A percentile compares a stretch with the other conserved stretches of the same genome.
Conservation (phyloP, 2,329 filamentous ascomycete species). For the Xylariomycetidae sp. region DNA sequence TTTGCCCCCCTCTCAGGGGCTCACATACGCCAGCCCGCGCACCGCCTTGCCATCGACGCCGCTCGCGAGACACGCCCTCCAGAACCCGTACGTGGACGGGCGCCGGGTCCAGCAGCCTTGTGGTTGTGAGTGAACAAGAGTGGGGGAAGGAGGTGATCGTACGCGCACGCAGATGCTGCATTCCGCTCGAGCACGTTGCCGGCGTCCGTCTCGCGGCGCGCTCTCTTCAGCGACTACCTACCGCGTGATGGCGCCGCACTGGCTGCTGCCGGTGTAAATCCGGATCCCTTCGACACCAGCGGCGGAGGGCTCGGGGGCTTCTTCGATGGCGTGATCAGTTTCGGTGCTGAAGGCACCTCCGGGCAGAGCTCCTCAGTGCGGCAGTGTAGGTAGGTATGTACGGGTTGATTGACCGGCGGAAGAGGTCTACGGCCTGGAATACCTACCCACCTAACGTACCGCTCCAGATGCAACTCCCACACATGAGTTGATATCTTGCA, state of each 20-base stretch:
- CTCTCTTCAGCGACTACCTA: constrained; percentile 31
- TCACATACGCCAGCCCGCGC: constrained; percentile 29
- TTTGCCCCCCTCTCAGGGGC: constrained; percentile 26
- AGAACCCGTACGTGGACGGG: constrained; percentile 36
- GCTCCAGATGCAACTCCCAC: constrained; percentile 29
- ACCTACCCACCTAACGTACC: too few species aligned
- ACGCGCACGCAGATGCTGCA: constrained; percentile 37
- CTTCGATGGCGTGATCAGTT: too few species aligned
- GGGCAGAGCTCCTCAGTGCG: too few species aligned
- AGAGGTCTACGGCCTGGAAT: too few species aligned
- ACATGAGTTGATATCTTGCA: constrained; percentile 37
- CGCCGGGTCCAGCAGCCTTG: constrained; percentile 7
- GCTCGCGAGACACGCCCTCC: constrained; percentile 28
- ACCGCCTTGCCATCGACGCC: constrained; percentile 14
- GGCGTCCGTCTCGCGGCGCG: constrained; percentile 30
- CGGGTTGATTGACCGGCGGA: too few species aligned
- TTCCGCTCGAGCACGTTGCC: constrained; percentile 33
- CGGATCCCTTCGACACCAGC: constrained; percentile 27
- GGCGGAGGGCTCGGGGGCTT: constrained; percentile 31
- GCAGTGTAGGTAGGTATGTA: too few species aligned
- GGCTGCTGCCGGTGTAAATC: constrained; percentile 40
- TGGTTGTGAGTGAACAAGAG: neutral
- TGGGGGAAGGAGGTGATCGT: neutral
- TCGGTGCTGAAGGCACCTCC: too few species aligned
- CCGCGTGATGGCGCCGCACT: constrained; percentile 41